These are phyloP conservation scores for Bauhinia variegata DNA, from an alignment of 306 rosid species.

Conservation along the genomic window DNA sequence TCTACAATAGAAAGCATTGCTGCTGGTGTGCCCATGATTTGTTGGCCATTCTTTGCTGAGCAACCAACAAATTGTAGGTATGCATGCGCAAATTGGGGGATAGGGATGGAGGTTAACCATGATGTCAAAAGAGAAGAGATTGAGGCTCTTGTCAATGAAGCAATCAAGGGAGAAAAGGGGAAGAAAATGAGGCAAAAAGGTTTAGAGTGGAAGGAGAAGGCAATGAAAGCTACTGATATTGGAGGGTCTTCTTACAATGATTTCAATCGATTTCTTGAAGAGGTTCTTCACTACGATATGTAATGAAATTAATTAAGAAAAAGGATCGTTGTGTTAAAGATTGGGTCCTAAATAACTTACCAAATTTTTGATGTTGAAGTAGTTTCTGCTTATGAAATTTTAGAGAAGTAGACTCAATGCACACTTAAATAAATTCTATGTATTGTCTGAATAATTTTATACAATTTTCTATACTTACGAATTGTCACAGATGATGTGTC, in stretches of 20 bases:
- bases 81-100: slow-evolving; percentile 38
- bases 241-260: slow-evolving; percentile 38
- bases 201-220: slow-evolving; percentile 43
- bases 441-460: too few species aligned
- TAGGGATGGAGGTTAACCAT: slow-evolving; percentile 44
- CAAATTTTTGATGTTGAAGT: too few species aligned
- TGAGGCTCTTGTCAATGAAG: slow-evolving; percentile 39
- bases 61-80: slow-evolving; percentile 46
- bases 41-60: slow-evolving; percentile 56
- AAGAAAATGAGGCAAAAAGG: slow-evolving; percentile 30
- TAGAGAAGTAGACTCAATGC: too few species aligned
- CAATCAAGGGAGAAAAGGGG: slow-evolving; percentile 40
- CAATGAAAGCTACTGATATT: slow-evolving; percentile 30
- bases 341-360: too few species aligned
- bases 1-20: slow-evolving; percentile 37
- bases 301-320: neutral
- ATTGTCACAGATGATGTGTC: too few species aligned
- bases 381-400: too few species aligned
- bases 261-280: slow-evolving; percentile 40
- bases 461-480: too few species aligned
- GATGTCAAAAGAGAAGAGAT: slow-evolving; percentile 42
- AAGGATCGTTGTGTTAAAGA: neutral
- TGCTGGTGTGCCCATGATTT: slow-evolving; percentile 47
- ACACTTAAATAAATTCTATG: too few species aligned
- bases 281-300: slow-evolving; percentile 14